Evolutionary conservation across 2,329 filamentous ascomycete species (phyloP), one percentile per base, ranked within the genome.

Genomic region (Dissoconium aciculare): DNA sequence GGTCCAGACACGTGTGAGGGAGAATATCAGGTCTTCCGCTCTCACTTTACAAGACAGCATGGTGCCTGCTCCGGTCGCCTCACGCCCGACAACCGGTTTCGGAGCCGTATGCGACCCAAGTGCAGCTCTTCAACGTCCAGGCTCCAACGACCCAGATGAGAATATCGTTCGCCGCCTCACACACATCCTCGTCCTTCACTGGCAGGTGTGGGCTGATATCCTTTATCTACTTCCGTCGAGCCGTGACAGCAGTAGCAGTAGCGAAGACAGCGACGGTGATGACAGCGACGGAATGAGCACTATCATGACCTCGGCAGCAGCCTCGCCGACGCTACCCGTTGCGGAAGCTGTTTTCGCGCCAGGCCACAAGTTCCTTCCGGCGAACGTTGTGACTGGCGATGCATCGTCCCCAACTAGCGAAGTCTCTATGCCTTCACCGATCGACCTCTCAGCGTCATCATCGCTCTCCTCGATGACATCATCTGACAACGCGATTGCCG

Each of bases 161-260:
- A 75, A 83, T 35, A 71, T 93, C 52, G 73, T 81, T 1, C 77
- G 74, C 26, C 73, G 81, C 27, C 65, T 93, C 30, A 77, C 82
- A 4, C 87, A 94, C 49, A 71, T 94, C 26, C 74, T 80, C 10
- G 66, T 89, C 4, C 59, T 95, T 14, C 84, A 94, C 55, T 94
- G 85, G 84, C 70, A 81, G 28, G 78, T 93, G 3, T 95, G 85
- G 83, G 69, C 71, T 2, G 70, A 71, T 2, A 62, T 92, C 31
- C 72, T 78, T 9, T 93, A 93, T 50, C 40, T 49, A 6, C 39
- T 41, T 5, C 34, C 29, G 11, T 44, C 44, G 8, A 40, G 42
- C 15, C 36, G 40, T 27, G 36, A 41, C 14, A 37, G 37, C 35
- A 40, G 31, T 4, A 23, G 19, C 19, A n/a, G 19, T n/a, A 23